Evolutionary conservation across 345 rosid species (phyloP).

Genomic region (Crucihimalaya himalaica): DNA sequence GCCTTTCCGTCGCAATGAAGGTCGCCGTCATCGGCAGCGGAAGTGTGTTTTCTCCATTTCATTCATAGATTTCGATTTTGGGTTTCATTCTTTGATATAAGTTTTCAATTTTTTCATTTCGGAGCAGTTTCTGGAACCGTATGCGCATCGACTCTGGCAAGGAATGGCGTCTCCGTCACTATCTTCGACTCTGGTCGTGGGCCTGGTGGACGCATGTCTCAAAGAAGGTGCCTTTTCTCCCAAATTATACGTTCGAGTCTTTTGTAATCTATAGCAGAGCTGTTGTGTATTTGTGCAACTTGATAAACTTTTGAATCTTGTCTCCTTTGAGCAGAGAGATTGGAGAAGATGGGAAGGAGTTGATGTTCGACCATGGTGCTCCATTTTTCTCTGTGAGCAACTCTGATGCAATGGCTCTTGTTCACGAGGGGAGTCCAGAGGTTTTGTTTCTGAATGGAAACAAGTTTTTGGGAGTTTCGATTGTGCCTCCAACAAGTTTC

Average conservation of each 20-base stretch:
- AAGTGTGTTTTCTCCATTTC: conserved; percentile 46
- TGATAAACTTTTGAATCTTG: background rate
- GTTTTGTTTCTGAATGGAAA: conserved; percentile 75
- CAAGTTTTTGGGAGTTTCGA: conserved; percentile 61
- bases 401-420: conserved; percentile 54
- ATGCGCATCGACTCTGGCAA: conserved; percentile 81
- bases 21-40: conserved; percentile 84
- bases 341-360: conserved; percentile 63
- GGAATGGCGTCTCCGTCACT: conserved; percentile 70
- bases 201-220: conserved; percentile 92
- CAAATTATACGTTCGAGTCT: background rate
- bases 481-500: conserved; percentile 54
- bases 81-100: background rate
- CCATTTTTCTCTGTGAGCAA: conserved; percentile 62
- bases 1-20: conserved; percentile 52
- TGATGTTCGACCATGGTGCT: conserved; percentile 86
- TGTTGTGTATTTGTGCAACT: background rate
- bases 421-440: conserved; percentile 69
- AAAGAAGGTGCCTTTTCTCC: conserved; percentile 58
- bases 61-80: background rate
- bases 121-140: conserved; percentile 75
- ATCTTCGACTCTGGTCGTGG: conserved; percentile 81
- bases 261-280: background rate
- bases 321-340: conserved; percentile 52
- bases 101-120: background rate